Evolutionary conservation across 495 filamentous ascomycete species (phyloP).

Genomic region (Rhypophila decipiens): DNA sequence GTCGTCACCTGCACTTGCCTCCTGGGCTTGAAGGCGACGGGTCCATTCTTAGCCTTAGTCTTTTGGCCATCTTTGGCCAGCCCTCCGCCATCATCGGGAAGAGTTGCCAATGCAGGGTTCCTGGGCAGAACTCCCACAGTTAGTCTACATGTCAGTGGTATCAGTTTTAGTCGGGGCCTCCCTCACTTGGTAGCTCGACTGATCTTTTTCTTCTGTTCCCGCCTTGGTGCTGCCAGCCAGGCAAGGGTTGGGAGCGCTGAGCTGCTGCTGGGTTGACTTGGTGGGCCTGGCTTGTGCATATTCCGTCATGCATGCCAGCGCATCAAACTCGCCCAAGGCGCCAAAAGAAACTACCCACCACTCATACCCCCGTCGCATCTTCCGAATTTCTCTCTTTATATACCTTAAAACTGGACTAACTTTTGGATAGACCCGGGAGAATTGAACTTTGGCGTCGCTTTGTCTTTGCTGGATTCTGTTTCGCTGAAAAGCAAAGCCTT

Average conservation of each 20-base stretch:
- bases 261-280: constrained; percentile 32
- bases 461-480: neutral
- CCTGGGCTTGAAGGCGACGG: too few species aligned
- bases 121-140: too few species aligned
- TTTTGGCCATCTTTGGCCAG: too few species aligned
- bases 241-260: constrained; percentile 24
- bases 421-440: constrained; percentile 13
- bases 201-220: too few species aligned
- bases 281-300: constrained; percentile 49
- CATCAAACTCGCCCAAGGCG: constrained; percentile 46
- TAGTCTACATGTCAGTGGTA: too few species aligned
- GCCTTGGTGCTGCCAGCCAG: constrained; percentile 15
- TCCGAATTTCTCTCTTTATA: constrained; percentile 29
- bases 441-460: constrained; percentile 1
- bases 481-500: constrained; percentile 4
- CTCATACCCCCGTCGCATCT: constrained; percentile 28
- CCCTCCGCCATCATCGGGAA: too few species aligned
- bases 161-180: too few species aligned
- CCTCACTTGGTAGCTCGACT: too few species aligned
- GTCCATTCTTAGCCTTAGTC: too few species aligned
- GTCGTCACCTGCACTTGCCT: too few species aligned
- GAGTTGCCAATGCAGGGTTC: too few species aligned
- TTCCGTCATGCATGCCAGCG: constrained; percentile 54
- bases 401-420: constrained; percentile 36
- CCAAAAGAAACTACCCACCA: constrained; percentile 37